Percentiles rank a stretch among this genome's conserved stretches.
phyloP scores from a whole-genome alignment of 1,284 basidiomycete genomes.

The Ganoderma leucocontextum region DNA sequence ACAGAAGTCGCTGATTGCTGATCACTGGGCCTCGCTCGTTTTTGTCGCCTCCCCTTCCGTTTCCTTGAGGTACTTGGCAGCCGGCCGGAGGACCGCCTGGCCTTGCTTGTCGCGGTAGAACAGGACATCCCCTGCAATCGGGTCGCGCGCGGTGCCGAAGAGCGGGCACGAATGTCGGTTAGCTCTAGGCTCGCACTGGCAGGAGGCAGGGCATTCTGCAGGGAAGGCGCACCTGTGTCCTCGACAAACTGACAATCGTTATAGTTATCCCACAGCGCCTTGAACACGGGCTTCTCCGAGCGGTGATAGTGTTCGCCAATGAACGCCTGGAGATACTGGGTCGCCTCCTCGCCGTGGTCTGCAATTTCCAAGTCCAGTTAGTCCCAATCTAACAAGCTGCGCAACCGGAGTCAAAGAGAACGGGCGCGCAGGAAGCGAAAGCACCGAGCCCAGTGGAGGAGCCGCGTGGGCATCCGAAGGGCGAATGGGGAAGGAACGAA shows the following conservation, averaged over 20 bases:
- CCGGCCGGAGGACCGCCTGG: slow-evolving; percentile 29
- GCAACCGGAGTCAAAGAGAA: not conserved
- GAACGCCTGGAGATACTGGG: slow-evolving; percentile 57
- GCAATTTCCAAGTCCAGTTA: slow-evolving; percentile 14
- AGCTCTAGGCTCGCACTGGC: slow-evolving; percentile 32
- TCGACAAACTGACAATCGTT: slow-evolving; percentile 78
- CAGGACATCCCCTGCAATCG: slow-evolving; percentile 32
- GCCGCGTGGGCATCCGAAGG: not conserved
- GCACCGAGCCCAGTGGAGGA: slow-evolving; percentile 1
- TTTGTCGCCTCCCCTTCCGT: not conserved
- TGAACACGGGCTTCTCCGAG: slow-evolving; percentile 58
- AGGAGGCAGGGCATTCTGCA: not conserved
- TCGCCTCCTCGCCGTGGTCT: slow-evolving; percentile 61
- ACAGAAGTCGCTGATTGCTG: not conserved
- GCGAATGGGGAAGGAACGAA: not conserved
- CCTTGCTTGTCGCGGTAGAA: slow-evolving; percentile 39
- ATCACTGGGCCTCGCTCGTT: slow-evolving; percentile 1
- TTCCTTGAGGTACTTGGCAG: slow-evolving; percentile 25
- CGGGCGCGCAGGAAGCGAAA: not conserved
- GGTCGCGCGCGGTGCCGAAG: not conserved
- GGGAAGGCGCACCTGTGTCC: slow-evolving; percentile 49
- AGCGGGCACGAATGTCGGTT: not conserved
- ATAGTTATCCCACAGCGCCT: slow-evolving; percentile 64
- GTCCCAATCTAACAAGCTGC: not conserved
- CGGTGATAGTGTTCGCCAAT: slow-evolving; percentile 61